Evolutionary conservation across 495 filamentous ascomycete species (phyloP).

Genomic region (Trichocladium antarcticum): DNA sequence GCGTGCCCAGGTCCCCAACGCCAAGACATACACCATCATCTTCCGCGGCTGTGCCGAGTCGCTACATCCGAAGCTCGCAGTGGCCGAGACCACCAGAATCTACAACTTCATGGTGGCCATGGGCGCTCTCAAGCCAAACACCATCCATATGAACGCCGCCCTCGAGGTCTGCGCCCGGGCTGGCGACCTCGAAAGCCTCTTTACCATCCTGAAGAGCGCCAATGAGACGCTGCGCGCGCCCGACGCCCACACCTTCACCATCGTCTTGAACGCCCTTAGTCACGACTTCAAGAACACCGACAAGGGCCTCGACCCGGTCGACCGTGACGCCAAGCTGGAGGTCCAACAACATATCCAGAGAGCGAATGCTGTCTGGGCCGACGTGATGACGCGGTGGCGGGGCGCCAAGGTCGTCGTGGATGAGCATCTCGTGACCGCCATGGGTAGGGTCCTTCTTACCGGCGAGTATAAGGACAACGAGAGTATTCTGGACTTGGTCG

Average conservation of each 20-base stretch:
- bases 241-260: conserved; percentile 63
- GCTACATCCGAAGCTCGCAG: conserved; percentile 38
- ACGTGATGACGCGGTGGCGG: conserved; percentile 61
- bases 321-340: conserved; percentile 20
- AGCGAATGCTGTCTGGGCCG: conserved; percentile 68
- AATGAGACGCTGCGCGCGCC: conserved; percentile 49
- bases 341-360: conserved; percentile 34
- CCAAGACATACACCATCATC: conserved; percentile 70
- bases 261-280: conserved; percentile 62
- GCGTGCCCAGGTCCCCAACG: conserved; percentile 59
- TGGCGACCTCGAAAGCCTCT: conserved; percentile 61
- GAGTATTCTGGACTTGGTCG: conserved; percentile 57
- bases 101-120: conserved; percentile 60
- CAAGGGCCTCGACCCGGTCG: conserved; percentile 1
- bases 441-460: conserved; percentile 60
- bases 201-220: conserved; percentile 58
- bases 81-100: conserved; percentile 52
- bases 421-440: conserved; percentile 58
- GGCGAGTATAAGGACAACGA: conserved; percentile 47
- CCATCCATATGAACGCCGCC: conserved; percentile 77
- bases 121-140: conserved; percentile 49
- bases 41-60: conserved; percentile 60
- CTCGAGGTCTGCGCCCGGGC: conserved; percentile 65
- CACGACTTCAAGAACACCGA: conserved; percentile 17
- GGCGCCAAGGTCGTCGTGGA: conserved; percentile 58